Conservation (phyloP, 2,329 filamentous ascomycete species). For the Chalaropsis ovoidea region DNA sequence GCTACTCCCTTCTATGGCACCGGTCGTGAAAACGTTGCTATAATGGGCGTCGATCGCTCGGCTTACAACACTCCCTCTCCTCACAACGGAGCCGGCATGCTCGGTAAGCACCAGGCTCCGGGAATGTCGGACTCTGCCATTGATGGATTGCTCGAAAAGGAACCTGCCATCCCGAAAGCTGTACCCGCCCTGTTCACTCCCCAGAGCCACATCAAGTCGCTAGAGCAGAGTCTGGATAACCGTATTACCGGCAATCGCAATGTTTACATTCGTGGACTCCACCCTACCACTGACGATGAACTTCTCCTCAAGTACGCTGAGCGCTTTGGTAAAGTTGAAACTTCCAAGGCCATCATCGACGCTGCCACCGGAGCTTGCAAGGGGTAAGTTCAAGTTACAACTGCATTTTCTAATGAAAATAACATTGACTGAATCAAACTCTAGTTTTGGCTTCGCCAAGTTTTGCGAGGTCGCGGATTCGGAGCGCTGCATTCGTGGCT, state of each 20-base stretch:
- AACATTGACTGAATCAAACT: background rate
- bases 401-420: background rate
- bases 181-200: slow-evolving; percentile 84
- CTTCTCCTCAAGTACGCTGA: slow-evolving; percentile 71
- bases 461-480: slow-evolving; percentile 81
- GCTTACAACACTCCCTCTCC: slow-evolving; percentile 59
- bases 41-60: slow-evolving; percentile 47
- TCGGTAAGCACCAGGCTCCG: slow-evolving; percentile 38
- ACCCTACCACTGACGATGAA: slow-evolving; percentile 89
- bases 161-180: slow-evolving; percentile 76
- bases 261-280: slow-evolving; percentile 93
- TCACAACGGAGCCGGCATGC: slow-evolving; percentile 42
- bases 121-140: slow-evolving; percentile 42
- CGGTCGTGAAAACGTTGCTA: slow-evolving; percentile 49
- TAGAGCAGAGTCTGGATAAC: slow-evolving; percentile 91
- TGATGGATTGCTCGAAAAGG: slow-evolving; percentile 57
- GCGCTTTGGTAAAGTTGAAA: slow-evolving; percentile 88
- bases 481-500: slow-evolving; percentile 90
- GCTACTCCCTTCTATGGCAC: slow-evolving; percentile 55
- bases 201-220: slow-evolving; percentile 73
- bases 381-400: slow-evolving; percentile 50
- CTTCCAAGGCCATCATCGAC: slow-evolving; percentile 97
- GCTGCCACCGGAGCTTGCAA: slow-evolving; percentile 89
- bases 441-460: slow-evolving; percentile 93
- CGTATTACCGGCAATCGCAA: slow-evolving; percentile 86